These are phyloP conservation scores for Pleurotus tuber-regium DNA, from an alignment of 768 basidiomycete species.

Conservation along the genomic window DNA sequence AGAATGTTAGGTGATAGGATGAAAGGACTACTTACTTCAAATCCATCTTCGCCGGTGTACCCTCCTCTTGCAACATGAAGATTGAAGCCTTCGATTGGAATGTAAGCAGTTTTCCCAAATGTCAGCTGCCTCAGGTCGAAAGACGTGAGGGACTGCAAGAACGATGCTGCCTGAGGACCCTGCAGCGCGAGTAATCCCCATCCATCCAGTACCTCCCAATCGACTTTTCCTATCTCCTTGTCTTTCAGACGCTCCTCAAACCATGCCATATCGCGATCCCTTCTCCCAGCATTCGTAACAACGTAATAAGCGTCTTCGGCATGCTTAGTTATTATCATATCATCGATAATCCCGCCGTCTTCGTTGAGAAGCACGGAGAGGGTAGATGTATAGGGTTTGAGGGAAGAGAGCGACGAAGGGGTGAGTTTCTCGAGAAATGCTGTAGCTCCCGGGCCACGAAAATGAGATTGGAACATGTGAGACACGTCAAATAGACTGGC, in stretches of 20 bases:
- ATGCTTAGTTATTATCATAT: slow-evolving; percentile 89
- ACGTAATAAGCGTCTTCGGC: slow-evolving; percentile 81
- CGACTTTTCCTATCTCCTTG: slow-evolving; percentile 58
- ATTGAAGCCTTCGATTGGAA: slow-evolving; percentile 74
- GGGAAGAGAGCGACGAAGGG: slow-evolving; percentile 72
- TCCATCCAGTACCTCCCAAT: slow-evolving; percentile 75
- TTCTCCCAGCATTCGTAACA: slow-evolving; percentile 92
- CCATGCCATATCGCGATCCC: slow-evolving; percentile 80
- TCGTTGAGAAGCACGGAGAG: slow-evolving; percentile 90
- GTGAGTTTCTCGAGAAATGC: slow-evolving; percentile 88
- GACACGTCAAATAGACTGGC: slow-evolving; percentile 96
- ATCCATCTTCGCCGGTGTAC: slow-evolving; percentile 98
- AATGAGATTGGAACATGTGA: slow-evolving; percentile 95
- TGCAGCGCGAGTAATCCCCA: slow-evolving; percentile 93
- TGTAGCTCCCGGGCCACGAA: slow-evolving; percentile 75
- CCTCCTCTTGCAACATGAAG: slow-evolving; percentile 92
- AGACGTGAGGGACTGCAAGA: slow-evolving; percentile 73
- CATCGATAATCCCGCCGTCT: slow-evolving; percentile 92
- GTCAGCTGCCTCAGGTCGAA: slow-evolving; percentile 72
- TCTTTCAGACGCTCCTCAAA: slow-evolving; percentile 62
- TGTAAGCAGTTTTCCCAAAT: slow-evolving; percentile 83
- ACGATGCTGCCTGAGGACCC: slow-evolving; percentile 81
- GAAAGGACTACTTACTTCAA: slow-evolving; percentile 58
- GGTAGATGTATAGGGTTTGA: slow-evolving; percentile 75
- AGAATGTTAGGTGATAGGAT: neutral